Evolutionary conservation across 2,329 filamentous ascomycete genomes (phyloP).

Genomic region (Sclerotinia trifoliorum): DNA sequence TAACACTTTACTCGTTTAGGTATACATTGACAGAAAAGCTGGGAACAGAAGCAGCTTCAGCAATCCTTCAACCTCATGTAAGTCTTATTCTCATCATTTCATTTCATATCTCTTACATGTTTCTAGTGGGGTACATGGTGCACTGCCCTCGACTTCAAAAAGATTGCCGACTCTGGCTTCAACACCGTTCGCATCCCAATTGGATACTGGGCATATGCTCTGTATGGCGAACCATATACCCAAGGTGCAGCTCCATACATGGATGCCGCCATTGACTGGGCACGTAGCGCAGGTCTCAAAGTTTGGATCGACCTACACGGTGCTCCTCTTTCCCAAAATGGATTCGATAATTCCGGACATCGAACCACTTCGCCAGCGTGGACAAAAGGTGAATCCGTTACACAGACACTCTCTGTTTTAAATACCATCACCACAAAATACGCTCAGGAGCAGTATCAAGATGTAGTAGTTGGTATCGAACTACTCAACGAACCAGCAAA

Average conservation of each 20-base stretch:
- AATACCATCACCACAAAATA: constrained; percentile 58
- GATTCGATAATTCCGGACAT: constrained; percentile 62
- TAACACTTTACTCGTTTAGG: constrained; percentile 5
- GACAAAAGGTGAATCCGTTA: constrained; percentile 48
- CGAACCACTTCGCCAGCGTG: constrained; percentile 45
- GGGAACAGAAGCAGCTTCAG: constrained; percentile 46
- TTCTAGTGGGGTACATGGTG: constrained; percentile 38
- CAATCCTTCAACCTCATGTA: constrained; percentile 53
- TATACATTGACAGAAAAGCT: constrained; percentile 45
- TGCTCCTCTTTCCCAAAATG: constrained; percentile 56
- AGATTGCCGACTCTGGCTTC: constrained; percentile 55
- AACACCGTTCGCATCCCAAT: constrained; percentile 59
- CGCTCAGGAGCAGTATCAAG: constrained; percentile 50
- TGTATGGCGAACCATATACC: constrained; percentile 50
- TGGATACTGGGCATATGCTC: constrained; percentile 59
- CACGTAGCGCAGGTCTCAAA: constrained; percentile 51
- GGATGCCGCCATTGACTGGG: constrained; percentile 57
- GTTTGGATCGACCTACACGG: constrained; percentile 61
- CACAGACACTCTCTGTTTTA: constrained; percentile 56
- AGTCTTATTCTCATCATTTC: constrained; percentile 26
- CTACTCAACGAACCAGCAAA: constrained; percentile 54
- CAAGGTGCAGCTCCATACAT: constrained; percentile 52
- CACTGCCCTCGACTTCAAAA: constrained; percentile 51
- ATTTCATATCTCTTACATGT: constrained; percentile 28
- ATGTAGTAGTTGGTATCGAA: constrained; percentile 58